These are phyloP conservation scores for Papiliotrema laurentii DNA, from an alignment of 1,284 basidiomycete species.

Conservation along the genomic window DNA sequence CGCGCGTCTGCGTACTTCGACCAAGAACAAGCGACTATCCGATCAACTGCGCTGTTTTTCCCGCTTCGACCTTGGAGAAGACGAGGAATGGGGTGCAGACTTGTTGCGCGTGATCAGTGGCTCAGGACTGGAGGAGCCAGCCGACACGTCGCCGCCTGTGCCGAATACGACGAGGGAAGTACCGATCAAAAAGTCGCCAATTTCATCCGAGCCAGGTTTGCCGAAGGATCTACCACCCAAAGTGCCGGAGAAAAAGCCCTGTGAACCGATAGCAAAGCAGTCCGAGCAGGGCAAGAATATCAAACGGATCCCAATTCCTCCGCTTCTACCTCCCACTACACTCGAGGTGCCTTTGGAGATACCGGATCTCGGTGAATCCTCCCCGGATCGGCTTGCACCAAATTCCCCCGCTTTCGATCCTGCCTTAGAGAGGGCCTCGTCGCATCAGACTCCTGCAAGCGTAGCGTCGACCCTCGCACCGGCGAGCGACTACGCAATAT, in stretches of 20 bases:
- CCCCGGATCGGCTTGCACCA: too few species aligned
- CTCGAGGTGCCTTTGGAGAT: background rate
- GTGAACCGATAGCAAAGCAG: background rate
- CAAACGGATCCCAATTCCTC: slow-evolving; percentile 6
- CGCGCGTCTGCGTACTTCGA: background rate
- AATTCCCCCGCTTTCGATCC: too few species aligned
- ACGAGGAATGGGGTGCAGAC: slow-evolving; percentile 30
- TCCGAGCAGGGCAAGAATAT: background rate
- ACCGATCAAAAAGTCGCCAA: too few species aligned
- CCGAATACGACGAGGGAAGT: too few species aligned
- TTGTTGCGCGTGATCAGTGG: slow-evolving; percentile 17
- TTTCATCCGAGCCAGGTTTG: too few species aligned
- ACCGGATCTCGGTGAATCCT: background rate
- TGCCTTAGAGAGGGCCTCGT: too few species aligned
- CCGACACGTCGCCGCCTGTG: too few species aligned
- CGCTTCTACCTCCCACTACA: background rate
- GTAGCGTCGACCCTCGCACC: background rate
- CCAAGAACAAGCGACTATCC: slow-evolving; percentile 22
- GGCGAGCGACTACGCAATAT: slow-evolving; percentile 2
- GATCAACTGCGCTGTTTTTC: slow-evolving; percentile 35
- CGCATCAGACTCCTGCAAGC: too few species aligned
- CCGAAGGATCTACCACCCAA: background rate
- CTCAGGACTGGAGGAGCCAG: background rate
- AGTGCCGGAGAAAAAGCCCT: background rate
- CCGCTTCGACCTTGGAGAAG: slow-evolving; percentile 16